Evolutionary conservation across 2,329 filamentous ascomycete genomes (phyloP).

Genomic region (Herpomyces periplanetae): DNA sequence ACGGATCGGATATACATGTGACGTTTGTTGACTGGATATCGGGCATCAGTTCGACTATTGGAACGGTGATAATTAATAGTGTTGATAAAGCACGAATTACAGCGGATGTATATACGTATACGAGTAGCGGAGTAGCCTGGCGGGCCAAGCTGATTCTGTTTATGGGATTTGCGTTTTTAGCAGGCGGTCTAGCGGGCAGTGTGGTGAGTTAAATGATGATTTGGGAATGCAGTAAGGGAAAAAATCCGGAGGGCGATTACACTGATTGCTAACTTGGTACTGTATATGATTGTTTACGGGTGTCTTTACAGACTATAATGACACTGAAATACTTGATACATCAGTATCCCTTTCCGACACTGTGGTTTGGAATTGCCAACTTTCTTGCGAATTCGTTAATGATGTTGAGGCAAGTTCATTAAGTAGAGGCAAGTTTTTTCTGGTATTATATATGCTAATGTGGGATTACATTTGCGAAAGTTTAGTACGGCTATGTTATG

Average conservation of each 20-base stretch:
- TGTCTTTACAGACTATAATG: slow-evolving; percentile 16
- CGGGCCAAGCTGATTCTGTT: slow-evolving; percentile 26
- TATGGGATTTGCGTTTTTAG: slow-evolving; percentile 25
- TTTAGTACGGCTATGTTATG: slow-evolving; percentile 20
- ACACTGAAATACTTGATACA: slow-evolving; percentile 24
- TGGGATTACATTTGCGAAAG: slow-evolving; percentile 4
- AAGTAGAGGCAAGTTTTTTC: not conserved
- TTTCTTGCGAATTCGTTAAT: slow-evolving; percentile 21
- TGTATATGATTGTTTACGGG: too few relatives aligned
- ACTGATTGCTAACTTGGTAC: slow-evolving; percentile 3
- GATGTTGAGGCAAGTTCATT: slow-evolving; percentile 17
- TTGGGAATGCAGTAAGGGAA: too few relatives aligned
- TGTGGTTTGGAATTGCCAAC: slow-evolving; percentile 26
- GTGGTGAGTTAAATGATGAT: slow-evolving; percentile 16
- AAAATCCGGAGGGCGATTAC: too few relatives aligned
- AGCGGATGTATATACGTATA: slow-evolving; percentile 22
- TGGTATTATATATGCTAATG: not conserved
- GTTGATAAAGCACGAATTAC: slow-evolving; percentile 25
- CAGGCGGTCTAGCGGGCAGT: slow-evolving; percentile 22
- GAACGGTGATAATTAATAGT: slow-evolving; percentile 30
- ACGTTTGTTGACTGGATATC: slow-evolving; percentile 33
- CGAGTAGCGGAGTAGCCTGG: slow-evolving; percentile 24
- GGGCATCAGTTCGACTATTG: slow-evolving; percentile 23
- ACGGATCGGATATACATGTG: slow-evolving; percentile 20
- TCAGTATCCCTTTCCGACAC: slow-evolving; percentile 16